These are phyloP conservation scores for Gelatoporia subvermispora DNA, from an alignment of 768 basidiomycete genomes.

Conservation along the genomic window DNA sequence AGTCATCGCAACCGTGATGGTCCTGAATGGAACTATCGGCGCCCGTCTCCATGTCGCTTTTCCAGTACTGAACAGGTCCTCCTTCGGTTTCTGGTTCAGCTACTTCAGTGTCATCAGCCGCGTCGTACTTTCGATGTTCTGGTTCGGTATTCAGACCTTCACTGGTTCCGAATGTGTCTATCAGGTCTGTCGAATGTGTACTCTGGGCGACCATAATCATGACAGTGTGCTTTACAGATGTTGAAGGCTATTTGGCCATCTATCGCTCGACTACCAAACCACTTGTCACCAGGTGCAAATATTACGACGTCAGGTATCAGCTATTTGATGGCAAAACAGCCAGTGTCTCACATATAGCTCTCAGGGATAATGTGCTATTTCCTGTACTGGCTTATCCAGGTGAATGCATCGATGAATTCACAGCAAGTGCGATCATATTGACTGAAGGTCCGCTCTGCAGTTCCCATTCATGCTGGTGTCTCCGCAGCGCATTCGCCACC, in stretches of 20 bases:
- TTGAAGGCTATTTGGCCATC: conserved; percentile 83
- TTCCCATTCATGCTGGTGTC: conserved; percentile 73
- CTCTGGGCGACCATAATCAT: not conserved
- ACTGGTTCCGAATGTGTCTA: conserved; percentile 68
- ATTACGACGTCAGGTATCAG: conserved; percentile 56
- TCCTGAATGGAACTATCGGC: conserved; percentile 74
- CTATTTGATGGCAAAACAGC: not conserved
- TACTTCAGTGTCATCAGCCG: conserved; percentile 82
- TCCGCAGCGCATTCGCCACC: conserved; percentile 70
- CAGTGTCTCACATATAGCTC: not conserved
- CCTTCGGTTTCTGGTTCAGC: conserved; percentile 87
- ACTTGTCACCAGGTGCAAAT: conserved; percentile 47
- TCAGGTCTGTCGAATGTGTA: conserved; percentile 32
- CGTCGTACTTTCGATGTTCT: conserved; percentile 72
- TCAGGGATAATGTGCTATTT: conserved; percentile 72
- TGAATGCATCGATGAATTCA: not conserved
- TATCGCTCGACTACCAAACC: conserved; percentile 58
- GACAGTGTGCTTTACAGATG: conserved; percentile 34
- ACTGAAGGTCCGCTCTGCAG: conserved; percentile 20
- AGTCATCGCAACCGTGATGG: conserved; percentile 68
- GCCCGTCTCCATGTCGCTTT: conserved; percentile 76
- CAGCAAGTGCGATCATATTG: not conserved
- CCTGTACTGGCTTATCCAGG: conserved; percentile 66
- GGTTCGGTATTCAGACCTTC: conserved; percentile 69
- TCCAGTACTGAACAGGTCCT: conserved; percentile 75